phyloP scores from a whole-genome alignment of 2,329 filamentous ascomycete species.

The Trichophyton benhamiae region DNA sequence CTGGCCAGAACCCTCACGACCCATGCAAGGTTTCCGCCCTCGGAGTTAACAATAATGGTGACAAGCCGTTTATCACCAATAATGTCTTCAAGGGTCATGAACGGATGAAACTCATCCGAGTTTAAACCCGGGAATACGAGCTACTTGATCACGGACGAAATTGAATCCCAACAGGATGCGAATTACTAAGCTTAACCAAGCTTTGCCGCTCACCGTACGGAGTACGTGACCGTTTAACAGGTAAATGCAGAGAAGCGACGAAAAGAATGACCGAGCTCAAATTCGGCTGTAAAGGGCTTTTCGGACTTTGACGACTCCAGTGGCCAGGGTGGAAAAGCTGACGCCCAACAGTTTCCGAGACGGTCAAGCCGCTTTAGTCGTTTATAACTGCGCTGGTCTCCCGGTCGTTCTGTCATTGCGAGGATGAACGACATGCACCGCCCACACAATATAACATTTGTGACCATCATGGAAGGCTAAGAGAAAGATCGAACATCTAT shows the following conservation, averaged over 20 bases:
- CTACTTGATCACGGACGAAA: neutral
- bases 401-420: neutral
- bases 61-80: too few relatives aligned
- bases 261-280: neutral
- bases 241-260: neutral
- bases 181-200: neutral
- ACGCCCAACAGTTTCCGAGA: neutral
- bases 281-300: neutral
- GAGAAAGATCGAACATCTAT: neutral
- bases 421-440: neutral
- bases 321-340: neutral
- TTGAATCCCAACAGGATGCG: neutral
- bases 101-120: neutral
- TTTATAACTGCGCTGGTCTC: neutral
- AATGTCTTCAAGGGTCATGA: too few relatives aligned
- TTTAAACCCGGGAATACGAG: neutral
- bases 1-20: too few relatives aligned
- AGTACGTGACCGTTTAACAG: neutral
- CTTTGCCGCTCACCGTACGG: neutral
- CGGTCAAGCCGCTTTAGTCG: neutral
- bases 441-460: neutral
- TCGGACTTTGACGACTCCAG: neutral
- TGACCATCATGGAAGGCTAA: neutral
- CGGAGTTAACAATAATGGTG: too few relatives aligned
- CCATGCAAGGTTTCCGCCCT: too few relatives aligned